Base-by-base conservation (phyloP, 768 basidiomycete species). In the Rhizopogon roseolus region DNA sequence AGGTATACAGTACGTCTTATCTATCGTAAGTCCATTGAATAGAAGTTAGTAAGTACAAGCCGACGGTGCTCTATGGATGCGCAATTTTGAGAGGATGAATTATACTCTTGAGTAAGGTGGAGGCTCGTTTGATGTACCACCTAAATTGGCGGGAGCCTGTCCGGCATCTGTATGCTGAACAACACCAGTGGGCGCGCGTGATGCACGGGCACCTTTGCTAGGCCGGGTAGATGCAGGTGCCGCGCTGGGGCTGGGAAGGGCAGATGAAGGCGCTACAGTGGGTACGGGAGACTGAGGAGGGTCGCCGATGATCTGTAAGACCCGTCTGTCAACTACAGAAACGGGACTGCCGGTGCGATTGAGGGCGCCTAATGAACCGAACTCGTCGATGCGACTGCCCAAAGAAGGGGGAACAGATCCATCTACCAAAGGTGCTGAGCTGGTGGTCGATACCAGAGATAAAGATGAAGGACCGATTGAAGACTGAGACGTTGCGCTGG, bases 91-190 rank as follows among this genome's bases (percentile, higher is more conserved):
- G 9, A 22, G 11, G 4, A 16, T 49, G n/a, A 49, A 22, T 22
- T 39, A 50, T 19, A 32, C 41, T 32, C 57, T 60, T 17, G 62
- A 62, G 46, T 67, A 67, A 10, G 66, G 54, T 34, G 66, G 66
- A 3, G 66, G 66, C 6, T 55, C 49, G 6, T 32, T 27, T 22
- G 56, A 37, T 27, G 28, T 6, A 19, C n/a, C 55, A 16, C 40
- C 39, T 13, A 50, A 22, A 13, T 22, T 38, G 34, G 52, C 54
- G 7, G 38, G 38, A 39, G 57, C 34, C 6, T 50, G 62, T 9
- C 68, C 66, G n/a, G 57, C 66, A 25, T 68, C 64, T 6, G 53
- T 66, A 45, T 69, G 68, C 5, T 70, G 9, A 10, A 67, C 55
- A 14, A 68, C 59, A 28, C 40, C 37, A 8, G 28, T 49, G 29